Evolutionary conservation across 202 grass and related monocot species (phyloP).

Genomic region (Sporobolus alterniflorus): DNA sequence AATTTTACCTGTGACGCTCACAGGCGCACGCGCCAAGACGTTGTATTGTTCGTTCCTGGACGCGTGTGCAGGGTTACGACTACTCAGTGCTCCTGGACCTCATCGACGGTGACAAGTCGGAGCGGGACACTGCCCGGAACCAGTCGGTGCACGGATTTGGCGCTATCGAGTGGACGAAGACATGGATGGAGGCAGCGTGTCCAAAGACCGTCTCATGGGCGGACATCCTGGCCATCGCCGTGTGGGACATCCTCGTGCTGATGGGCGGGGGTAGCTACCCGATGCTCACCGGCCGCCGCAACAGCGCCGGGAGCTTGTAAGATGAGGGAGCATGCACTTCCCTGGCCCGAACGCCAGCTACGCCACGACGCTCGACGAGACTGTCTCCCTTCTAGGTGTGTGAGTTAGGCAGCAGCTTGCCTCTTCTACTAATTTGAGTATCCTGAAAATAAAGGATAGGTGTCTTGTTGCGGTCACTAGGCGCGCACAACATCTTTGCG

Average conservation of each 20-base stretch:
- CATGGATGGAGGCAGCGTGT: constrained; percentile 41
- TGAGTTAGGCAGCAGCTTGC: too few relatives aligned
- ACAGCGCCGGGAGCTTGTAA: constrained; percentile 42
- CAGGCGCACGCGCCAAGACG: constrained; percentile 24
- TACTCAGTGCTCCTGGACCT: constrained; percentile 53
- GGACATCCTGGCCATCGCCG: constrained; percentile 54
- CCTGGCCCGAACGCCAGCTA: constrained; percentile 54
- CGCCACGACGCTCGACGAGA: constrained; percentile 49
- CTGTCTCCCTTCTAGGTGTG: constrained; percentile 54
- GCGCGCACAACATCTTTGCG: too few relatives aligned
- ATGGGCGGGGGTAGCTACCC: constrained; percentile 48
- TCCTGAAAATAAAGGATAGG: not conserved
- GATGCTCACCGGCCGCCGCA: constrained; percentile 56
- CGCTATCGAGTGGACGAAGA: constrained; percentile 49
- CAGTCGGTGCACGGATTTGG: constrained; percentile 50
- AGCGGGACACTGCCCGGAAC: constrained; percentile 59
- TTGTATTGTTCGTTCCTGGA: not conserved
- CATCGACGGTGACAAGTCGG: constrained; percentile 32
- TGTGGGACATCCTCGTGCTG: constrained; percentile 52
- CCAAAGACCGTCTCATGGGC: constrained; percentile 54
- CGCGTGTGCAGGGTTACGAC: constrained; percentile 50
- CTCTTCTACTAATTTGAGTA: not conserved
- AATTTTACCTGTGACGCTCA: not conserved
- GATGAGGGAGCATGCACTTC: constrained; percentile 28
- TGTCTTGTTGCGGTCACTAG: too few relatives aligned